Evolutionary conservation across 1,284 basidiomycete genomes (phyloP).

Genomic region (Pseudozyma sp.): DNA sequence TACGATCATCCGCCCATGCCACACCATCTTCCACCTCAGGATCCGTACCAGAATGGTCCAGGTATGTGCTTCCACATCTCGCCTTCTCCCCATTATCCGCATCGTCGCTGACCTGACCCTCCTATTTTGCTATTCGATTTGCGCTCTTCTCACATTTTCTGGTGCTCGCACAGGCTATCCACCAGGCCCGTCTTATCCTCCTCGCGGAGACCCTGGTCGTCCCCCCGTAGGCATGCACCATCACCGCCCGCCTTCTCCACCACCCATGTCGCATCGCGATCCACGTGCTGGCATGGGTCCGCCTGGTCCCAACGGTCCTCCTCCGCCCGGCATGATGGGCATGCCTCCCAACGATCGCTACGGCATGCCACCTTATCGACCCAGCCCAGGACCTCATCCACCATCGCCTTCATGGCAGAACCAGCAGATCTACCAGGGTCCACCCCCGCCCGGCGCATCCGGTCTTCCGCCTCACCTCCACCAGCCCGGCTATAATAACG

Average conservation of each 20-base stretch:
- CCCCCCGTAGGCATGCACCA: constrained; percentile 42
- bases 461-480: constrained; percentile 42
- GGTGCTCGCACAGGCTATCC: constrained; percentile 27
- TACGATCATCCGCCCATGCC: constrained; percentile 53
- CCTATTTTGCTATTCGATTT: neutral
- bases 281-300: constrained; percentile 41
- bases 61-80: constrained; percentile 19
- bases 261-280: constrained; percentile 45
- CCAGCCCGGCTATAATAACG: constrained; percentile 30
- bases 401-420: constrained; percentile 51
- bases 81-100: neutral
- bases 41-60: constrained; percentile 44
- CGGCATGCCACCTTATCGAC: constrained; percentile 39
- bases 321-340: constrained; percentile 46
- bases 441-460: constrained; percentile 32
- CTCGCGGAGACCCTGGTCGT: constrained; percentile 36
- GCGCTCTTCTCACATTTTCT: neutral
- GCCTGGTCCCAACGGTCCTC: constrained; percentile 32
- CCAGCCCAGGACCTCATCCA: constrained; percentile 37
- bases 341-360: constrained; percentile 45
- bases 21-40: constrained; percentile 38
- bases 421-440: constrained; percentile 43
- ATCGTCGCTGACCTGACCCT: neutral
- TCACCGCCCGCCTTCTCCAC: constrained; percentile 42
- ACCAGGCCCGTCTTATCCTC: constrained; percentile 37